These are phyloP conservation scores for Hordeum vulgare DNA, from an alignment of 176 grass and related monocot genomes.

Conservation along the genomic window MorexV3_pseudomolecules_assembly NC_058524.1:446935940-446936439, in stretches of 20 bases:
- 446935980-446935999: not conserved
- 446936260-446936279: not conserved
- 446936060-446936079: not conserved
- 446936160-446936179: conserved; percentile 41
- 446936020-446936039: not conserved
- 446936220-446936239: not conserved
- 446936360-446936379: not conserved
- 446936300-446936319: not conserved
- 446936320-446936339: not conserved
- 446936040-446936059: not conserved
- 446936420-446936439: not conserved
- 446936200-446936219: conserved; percentile 39
- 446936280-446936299: not conserved
- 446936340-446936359: not conserved
- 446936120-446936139: conserved; percentile 87
- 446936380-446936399: not conserved
- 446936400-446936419: not conserved
- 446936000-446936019: not conserved
- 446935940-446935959: not conserved
- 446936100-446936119: conserved; percentile 58
- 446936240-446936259: not conserved
- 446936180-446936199: conserved; percentile 55
- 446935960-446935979: not conserved
- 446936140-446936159: conserved; percentile 63
- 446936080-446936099: not conserved